Evolutionary conservation across 2,329 filamentous ascomycete genomes (phyloP), one percentile per base, ranked within the genome.

Genomic region (Exophiala viscosa): DNA sequence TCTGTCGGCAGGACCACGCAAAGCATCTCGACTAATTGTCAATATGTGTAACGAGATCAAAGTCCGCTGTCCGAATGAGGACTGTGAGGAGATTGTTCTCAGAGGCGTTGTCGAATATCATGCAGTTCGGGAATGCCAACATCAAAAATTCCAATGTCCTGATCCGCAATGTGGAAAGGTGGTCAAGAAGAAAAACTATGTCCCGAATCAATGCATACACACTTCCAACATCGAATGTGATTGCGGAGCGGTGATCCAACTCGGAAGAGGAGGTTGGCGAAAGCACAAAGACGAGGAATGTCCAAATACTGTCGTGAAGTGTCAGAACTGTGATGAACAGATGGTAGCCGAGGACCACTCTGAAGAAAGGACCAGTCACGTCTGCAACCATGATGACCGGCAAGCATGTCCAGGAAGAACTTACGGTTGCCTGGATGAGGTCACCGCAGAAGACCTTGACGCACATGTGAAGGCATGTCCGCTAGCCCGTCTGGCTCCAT

Each of bases 31-130:
- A 62, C 73, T 84, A 35, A 64, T 85, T 55, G 72, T 75, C 62
- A 81, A 80, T 53, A 83, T 85, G 73, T 76, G 83, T 54, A 79
- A 83, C 60, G 82, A 84, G 55, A 73, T 85, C 35, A 65, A 75
- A 14, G 82, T 84, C 50, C 77, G 75, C 54, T 85, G 82, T 63
- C 81, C 82, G 0, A 80, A 79, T 54, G 72, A 76, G 9, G 82
- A 82, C 5, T 85, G 82, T 67, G 63, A 67, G 36, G 75, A 77
- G 59, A 66, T 76, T 23, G 65, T 81, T 43, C 76, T 81, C 48
- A 73, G 82, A 43, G 78, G 76, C 38, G 77, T 81, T 61, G 72
- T 83, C 44, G 74, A 80, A 64, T 74, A 79, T 53, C 82, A 85
- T 63, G 75, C 83, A 45, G 75, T 80, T 63, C 78, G 79, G 57